Base-by-base conservation (phyloP, 1,139 yeast species). In the Yamadazyma buinensis region DNA sequence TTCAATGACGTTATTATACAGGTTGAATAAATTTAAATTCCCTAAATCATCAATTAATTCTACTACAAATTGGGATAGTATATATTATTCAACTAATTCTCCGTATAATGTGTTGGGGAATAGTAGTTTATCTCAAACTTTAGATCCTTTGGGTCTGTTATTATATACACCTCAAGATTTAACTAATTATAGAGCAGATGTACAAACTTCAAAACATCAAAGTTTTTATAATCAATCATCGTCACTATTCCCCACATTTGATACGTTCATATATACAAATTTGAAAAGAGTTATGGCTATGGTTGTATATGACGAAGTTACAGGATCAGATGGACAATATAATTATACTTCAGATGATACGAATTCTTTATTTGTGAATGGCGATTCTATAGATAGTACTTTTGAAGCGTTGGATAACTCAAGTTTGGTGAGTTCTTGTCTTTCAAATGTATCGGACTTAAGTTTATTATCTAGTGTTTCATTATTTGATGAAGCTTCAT, bases 1-100 rank as follows among this genome's bases (percentile, higher is more conserved):
- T 48, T 49, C 77, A 22, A 29, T 84, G n/a, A 65, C 68, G 32
- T 23, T 86, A 15, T 52, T 80, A n/a, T 49, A 82, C 36, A 35
- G 43, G 19, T 30, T 46, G n/a, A 33, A 39, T 13, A 22, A 70
- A 71, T 38, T 57, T 77, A 36, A 61, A 60, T 34, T 39, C 35
- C 41, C 49, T 26, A 9, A 33, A 24, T 14, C 29, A 23, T 23
- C 38, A 25, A 13, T 35, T 24, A 34, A 42, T 36, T 22, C 36
- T 11, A 36, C 42, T 6, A 14, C 29, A 2, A 22, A 31, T 13
- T 37, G 33, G 31, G 27, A 37, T 20, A 19, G 26, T 5, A 30
- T 30, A 7, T 41, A 35, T 27, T 24, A 36, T 10, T 30, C 36
- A 2, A 32, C 26, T 3, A 18, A 30, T 14, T 32, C 39, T 4